These are phyloP conservation scores for Macrolepiota dolichaula DNA, from an alignment of 768 basidiomycete genomes.

Conservation along the genomic window DNA sequence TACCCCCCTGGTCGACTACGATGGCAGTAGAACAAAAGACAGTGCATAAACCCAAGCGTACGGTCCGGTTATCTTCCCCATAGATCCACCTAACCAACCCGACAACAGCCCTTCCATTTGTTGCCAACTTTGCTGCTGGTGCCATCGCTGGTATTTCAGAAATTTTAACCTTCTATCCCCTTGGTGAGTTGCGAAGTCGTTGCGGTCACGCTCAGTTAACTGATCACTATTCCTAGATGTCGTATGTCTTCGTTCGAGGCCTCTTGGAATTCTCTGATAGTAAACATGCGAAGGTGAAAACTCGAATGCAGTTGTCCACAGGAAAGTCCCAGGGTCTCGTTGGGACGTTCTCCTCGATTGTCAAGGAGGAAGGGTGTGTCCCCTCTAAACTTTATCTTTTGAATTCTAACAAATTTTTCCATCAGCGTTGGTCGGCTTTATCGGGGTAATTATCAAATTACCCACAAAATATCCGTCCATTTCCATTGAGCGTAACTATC, in stretches of 20 bases:
- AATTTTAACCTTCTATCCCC: constrained; percentile 84
- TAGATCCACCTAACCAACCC: constrained; percentile 1
- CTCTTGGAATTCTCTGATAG: not conserved
- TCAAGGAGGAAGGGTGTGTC: constrained; percentile 86
- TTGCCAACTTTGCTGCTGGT: constrained; percentile 90
- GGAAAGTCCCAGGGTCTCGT: constrained; percentile 79
- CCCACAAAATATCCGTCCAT: not conserved
- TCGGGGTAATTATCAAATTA: constrained; percentile 52
- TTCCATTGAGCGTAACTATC: not conserved
- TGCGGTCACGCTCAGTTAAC: not conserved
- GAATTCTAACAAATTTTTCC: not conserved
- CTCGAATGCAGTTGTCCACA: constrained; percentile 95
- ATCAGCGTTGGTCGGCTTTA: constrained; percentile 78
- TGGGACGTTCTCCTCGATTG: constrained; percentile 77
- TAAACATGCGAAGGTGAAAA: constrained; percentile 71
- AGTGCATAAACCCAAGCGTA: constrained; percentile 31
- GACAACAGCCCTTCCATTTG: constrained; percentile 70
- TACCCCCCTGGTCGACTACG: not conserved
- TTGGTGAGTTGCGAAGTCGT: constrained; percentile 51
- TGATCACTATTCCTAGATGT: constrained; percentile 58
- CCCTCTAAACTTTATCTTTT: constrained; percentile 7
- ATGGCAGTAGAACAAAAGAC: constrained; percentile 5
- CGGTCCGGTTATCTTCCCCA: not conserved
- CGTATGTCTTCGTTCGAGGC: constrained; percentile 43
- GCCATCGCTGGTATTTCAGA: constrained; percentile 92